Conservation (phyloP, 805 yeast genomes). For the Pichia scutulata region DNA sequence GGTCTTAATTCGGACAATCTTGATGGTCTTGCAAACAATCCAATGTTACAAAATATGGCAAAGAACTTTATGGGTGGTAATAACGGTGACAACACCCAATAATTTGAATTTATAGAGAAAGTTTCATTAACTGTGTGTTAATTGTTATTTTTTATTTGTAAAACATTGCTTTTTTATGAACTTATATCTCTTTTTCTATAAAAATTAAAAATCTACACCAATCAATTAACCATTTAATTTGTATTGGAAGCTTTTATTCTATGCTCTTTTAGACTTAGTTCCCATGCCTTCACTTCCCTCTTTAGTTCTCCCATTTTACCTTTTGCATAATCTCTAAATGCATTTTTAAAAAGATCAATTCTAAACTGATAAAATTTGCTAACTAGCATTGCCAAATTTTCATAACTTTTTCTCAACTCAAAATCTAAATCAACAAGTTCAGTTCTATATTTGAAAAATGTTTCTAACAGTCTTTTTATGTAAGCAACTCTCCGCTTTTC, state of each 20-base stretch:
- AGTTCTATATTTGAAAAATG: constrained; percentile 34
- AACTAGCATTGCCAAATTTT: constrained; percentile 53
- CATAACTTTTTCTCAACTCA: constrained; percentile 50
- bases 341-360: constrained; percentile 31
- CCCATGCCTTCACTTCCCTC: constrained; percentile 18
- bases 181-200: neutral
- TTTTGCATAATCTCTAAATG: constrained; percentile 29
- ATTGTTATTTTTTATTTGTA: neutral
- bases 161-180: neutral
- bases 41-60: constrained; percentile 67
- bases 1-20: constrained; percentile 58
- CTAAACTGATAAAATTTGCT: constrained; percentile 51
- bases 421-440: constrained; percentile 36
- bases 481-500: constrained; percentile 47
- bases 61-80: constrained; percentile 56
- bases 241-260: neutral
- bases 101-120: neutral
- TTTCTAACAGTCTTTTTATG: constrained; percentile 34
- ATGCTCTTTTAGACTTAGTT: constrained; percentile 6
- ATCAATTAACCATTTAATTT: neutral
- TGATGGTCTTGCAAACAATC: constrained; percentile 71
- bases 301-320: constrained; percentile 20
- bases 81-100: constrained; percentile 11
- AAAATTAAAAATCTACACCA: neutral
- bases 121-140: neutral